Base-by-base conservation (phyloP, 768 basidiomycete genomes). In the Clitopilus hobsonii region DNA sequence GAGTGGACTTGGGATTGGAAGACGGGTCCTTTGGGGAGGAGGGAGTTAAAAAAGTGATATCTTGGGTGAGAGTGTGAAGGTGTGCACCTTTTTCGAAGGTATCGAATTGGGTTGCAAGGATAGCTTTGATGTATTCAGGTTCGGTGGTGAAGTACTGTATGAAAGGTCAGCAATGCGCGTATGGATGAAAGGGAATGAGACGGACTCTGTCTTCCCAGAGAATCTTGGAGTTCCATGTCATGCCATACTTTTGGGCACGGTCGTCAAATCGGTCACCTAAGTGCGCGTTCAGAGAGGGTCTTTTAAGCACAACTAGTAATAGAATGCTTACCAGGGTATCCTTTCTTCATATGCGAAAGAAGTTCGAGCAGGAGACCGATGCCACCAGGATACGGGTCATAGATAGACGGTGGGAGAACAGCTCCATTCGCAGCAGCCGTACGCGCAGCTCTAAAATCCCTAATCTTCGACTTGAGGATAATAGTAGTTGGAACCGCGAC, bases 71-170 rank as follows among this genome's bases (percentile, higher is more conserved):
- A n/a, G n/a, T 22, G 26, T 50, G 26, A 32, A 16, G 29, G 22
- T n/a, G 32, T 54, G 53, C 48, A 67, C 76, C 77, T 69, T 81
- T 81, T 5, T 69, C 74, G 50, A 77, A 81, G 18, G 64, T 64
- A 14, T 76, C 72, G 47, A 81, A 81, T 54, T 79, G 70, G 1
- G 77, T 78, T 1, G 79, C 73, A 5, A 81, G 70, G 22, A 77
- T 65, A 6, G 75, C 69, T 65, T 81, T 81, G 58, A 81, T 64
- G 55, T 80, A 66, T 45, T 77, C 74, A 5, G 80, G 80, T 53
- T 81, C 78, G 23, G 63, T 52, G 0, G 75, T 77, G 38, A 76
- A 62, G 18, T 78, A 60, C 77, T 79, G 45, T 38, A 32, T 7
- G 0, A n/a, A 26, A 38, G 26, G 22, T 45, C 29, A 16, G 6